Evolutionary conservation across 768 basidiomycete species (phyloP), one percentile per base, ranked within the genome.

Genomic region (button mushroom (Agaricus bisporus)): DNA sequence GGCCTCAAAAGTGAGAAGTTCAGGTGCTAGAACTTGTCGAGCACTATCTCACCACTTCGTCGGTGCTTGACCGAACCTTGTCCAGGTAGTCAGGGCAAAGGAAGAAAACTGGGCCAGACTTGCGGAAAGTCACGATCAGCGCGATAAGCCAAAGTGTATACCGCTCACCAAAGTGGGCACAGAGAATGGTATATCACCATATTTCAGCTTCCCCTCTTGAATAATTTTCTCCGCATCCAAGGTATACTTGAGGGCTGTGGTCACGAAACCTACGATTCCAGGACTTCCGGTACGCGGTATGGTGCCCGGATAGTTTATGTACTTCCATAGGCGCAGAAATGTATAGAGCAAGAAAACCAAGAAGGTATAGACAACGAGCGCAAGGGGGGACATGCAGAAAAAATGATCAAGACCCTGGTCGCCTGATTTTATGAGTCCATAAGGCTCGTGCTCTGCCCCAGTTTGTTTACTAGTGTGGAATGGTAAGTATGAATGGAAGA

Each of bases 71-170:
- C 28, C 68, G 63, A 32, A 71, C 52, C 22, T 60, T 60, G 29
- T 65, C 68, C 46, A 68, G 51, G 55, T 68, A 67, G 38, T 66
- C 62, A 41, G 69, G 68, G 17, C 62, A 61, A 14, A 73, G 58
- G 32, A 71, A 58, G 55, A 71, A 70, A 8, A 70, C 57, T 25
- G 69, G 66, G 20, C 70, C 70, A 37, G 62, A 59, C 68, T 71
- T 15, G 36, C 51, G 28, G 25, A 22, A 28, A 39, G 28, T 41
- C 18, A 48, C 25, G 41, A 47, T 14, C 17, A 29, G 35, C 10
- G 26, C 22, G 6, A n/a, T 25, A 20, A 17, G n/a, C 28, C 1
- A 14, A 14, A 46, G 22, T 20, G 20, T 4, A 17, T 22, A 29
- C 25, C 43, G 41, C 59, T 54, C 58, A 64, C 68, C 56, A 72